Conservation (phyloP, 163 green algal species). For the Scenedesmus sp. region DNA sequence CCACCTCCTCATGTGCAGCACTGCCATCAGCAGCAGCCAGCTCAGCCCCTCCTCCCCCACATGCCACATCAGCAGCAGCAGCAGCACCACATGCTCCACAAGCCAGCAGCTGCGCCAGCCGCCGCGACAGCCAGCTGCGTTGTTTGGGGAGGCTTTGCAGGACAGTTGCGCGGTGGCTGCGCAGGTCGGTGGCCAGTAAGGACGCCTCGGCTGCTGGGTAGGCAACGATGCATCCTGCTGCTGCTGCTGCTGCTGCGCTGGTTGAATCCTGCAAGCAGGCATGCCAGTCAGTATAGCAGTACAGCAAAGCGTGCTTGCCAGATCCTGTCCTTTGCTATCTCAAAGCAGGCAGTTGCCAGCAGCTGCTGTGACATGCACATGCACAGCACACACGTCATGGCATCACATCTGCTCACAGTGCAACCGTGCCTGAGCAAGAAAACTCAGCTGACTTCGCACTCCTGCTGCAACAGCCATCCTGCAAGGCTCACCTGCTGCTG, state of each 20-base stretch:
- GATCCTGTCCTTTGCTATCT: too few relatives aligned
- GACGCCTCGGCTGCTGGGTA: slow-evolving; percentile 22
- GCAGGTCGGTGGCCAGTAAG: slow-evolving; percentile 8
- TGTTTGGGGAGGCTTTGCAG: slow-evolving; percentile 46
- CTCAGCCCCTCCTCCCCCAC: background rate
- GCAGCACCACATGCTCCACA: background rate
- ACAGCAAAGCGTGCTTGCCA: too few relatives aligned
- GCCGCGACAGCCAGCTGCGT: slow-evolving; percentile 30
- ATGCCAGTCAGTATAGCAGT: background rate
- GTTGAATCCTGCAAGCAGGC: background rate
- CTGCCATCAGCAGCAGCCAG: background rate
- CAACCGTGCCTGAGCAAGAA: background rate
- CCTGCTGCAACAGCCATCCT: background rate
- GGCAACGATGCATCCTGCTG: background rate
- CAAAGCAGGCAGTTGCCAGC: too few relatives aligned
- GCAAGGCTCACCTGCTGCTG: background rate
- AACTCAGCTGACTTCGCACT: too few relatives aligned
- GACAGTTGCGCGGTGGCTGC: background rate
- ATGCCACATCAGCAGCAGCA: slow-evolving; percentile 10
- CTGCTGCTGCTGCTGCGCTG: background rate
- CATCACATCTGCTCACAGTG: background rate
- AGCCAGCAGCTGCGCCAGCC: slow-evolving; percentile 50
- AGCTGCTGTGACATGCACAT: too few relatives aligned
- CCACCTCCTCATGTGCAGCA: slow-evolving; percentile 7
- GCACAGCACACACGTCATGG: background rate